phyloP scores from a whole-genome alignment of 2,329 filamentous ascomycete genomes.

The Scedosporium dehoogii region DNA sequence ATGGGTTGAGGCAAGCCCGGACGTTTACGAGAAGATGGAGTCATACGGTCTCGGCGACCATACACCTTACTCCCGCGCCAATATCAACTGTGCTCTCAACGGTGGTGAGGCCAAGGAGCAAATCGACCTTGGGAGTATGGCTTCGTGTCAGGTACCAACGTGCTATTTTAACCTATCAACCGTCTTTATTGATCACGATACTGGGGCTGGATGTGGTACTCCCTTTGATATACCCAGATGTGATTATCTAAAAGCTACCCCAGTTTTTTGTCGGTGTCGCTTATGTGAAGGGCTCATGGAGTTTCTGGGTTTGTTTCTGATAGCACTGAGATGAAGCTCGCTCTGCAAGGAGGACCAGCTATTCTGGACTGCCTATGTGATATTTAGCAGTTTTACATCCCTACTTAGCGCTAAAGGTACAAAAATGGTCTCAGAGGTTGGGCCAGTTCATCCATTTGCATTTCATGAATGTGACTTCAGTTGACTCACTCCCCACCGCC shows the following conservation, averaged over 20 bases:
- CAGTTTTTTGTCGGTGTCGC: background rate
- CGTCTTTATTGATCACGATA: constrained; percentile 6
- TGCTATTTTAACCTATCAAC: constrained; percentile 16
- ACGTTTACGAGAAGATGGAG: constrained; percentile 4
- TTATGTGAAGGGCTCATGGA: too few species aligned
- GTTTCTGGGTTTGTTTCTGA: too few species aligned
- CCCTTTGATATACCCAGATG: background rate
- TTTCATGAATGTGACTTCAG: too few species aligned
- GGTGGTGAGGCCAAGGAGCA: background rate
- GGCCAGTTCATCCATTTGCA: too few species aligned
- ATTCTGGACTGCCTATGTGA: too few species aligned
- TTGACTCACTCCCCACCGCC: too few species aligned
- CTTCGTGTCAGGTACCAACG: constrained; percentile 28
- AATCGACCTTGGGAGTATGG: constrained; percentile 37
- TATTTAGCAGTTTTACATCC: too few species aligned
- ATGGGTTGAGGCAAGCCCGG: constrained; percentile 5
- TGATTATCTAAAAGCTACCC: background rate
- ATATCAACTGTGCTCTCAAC: constrained; percentile 5
- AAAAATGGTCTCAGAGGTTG: too few species aligned
- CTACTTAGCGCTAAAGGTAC: too few species aligned
- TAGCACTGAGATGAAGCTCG: too few species aligned
- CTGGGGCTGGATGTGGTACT: constrained; percentile 1
- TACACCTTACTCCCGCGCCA: constrained; percentile 4
- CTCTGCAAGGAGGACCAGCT: too few species aligned
- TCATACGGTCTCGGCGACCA: constrained; percentile 4